Base-by-base conservation (phyloP, 1,139 yeast species). In the Spencermartinsiella ligniputridi region DNA sequence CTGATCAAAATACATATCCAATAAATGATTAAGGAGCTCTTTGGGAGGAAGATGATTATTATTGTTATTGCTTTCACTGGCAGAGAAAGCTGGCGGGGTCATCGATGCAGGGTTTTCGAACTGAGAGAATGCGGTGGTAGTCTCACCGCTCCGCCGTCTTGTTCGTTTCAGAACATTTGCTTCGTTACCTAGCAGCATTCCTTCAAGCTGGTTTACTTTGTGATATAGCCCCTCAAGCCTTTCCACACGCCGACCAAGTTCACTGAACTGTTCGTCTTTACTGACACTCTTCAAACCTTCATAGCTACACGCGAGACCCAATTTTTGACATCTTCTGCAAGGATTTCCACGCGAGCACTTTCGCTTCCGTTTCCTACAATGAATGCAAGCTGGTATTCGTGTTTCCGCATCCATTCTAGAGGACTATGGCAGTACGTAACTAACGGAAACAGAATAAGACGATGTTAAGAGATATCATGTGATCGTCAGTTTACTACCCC, bases 281-380 rank as follows among this genome's bases (percentile, higher is more conserved):
- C n/a, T 27, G 15, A 5, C 15, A 38, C 40, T 30, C 39, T 42
- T 37, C 16, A 39, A 32, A 16, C 49, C 46, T 19, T 39, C 48
- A 25, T 40, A 49, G n/a, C 36, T 30, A 36, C 52, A 49, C 30
- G 37, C 20, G 17, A 43, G 33, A 2, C 48, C 52, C 12, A 42
- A 35, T 3, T 34, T 27, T 13, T 29, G 37, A 40, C 56, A 53
- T 16, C 35, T 35, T 22, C 41, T 40, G 32, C 57, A 53, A 12
- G 57, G 57, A 4, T 48, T 47, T 3, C 50, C 53, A 27, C 52
- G 41, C 2, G 56, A 45, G 39, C 57, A 53, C 32, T 49, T 52
- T 21, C 50, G 43, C 39, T 53, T 53, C 42, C 46, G 42, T 25
- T 36, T 45, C 11, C 57, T 41, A 27, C 57, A 53, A 18, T 42